These are phyloP conservation scores for Erysiphe pulchra DNA, from an alignment of 2,329 filamentous ascomycete genomes.

Conservation along the genomic window DNA sequence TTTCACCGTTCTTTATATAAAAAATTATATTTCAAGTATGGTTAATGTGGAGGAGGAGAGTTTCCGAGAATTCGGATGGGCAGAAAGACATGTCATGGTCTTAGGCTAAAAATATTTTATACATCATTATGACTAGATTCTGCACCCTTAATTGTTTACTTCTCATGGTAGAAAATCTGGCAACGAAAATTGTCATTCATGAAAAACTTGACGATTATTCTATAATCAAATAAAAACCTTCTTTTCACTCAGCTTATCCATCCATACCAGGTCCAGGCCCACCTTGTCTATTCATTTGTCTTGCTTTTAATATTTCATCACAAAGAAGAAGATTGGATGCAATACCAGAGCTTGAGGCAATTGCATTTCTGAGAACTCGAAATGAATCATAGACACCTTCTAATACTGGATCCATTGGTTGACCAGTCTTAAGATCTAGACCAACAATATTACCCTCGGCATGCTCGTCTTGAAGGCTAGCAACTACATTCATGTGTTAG, in stretches of 20 bases:
- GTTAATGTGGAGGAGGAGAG: too few species aligned
- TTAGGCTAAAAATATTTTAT: too few species aligned
- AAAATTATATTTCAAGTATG: too few species aligned
- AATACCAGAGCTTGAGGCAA: slow-evolving; percentile 84
- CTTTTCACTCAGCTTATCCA: slow-evolving; percentile 11
- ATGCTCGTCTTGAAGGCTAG: slow-evolving; percentile 64
- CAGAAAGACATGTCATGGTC: too few species aligned
- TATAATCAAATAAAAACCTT: too few species aligned
- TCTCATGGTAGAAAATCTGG: too few species aligned
- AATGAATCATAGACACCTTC: slow-evolving; percentile 92
- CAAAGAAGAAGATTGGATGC: slow-evolving; percentile 86
- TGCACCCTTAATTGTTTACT: too few species aligned
- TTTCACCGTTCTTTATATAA: too few species aligned
- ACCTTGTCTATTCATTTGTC: slow-evolving; percentile 60
- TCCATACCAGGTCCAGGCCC: slow-evolving; percentile 41
- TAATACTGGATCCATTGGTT: slow-evolving; percentile 84
- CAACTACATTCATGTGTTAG: slow-evolving; percentile 27
- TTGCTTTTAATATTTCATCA: slow-evolving; percentile 89
- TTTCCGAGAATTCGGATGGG: too few species aligned
- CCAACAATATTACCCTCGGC: slow-evolving; percentile 66
- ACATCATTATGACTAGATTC: too few species aligned
- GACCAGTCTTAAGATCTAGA: slow-evolving; percentile 61
- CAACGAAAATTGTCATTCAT: too few species aligned
- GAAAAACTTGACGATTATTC: too few species aligned
- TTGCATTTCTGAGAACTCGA: slow-evolving; percentile 75